Conservation (phyloP, 805 yeast genomes). For the Candida montana region DNA sequence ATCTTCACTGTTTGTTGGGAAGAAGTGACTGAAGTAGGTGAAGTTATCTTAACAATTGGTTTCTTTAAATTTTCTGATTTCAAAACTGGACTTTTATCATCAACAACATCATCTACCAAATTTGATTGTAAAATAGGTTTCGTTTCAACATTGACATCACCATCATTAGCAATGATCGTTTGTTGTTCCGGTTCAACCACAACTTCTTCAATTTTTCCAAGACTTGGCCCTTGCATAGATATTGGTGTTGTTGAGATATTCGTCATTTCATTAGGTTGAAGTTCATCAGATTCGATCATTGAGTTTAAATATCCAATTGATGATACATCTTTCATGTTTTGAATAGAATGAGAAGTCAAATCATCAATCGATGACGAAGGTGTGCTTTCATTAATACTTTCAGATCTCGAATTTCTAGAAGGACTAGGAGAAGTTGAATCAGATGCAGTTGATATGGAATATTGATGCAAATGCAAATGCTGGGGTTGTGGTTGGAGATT, state of each 20-base stretch:
- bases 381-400: slow-evolving; percentile 22
- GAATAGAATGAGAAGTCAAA: slow-evolving; percentile 10
- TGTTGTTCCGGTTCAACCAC: not conserved
- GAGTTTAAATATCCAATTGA: no score
- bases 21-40: not conserved
- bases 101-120: not conserved
- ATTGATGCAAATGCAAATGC: not conserved
- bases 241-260: not conserved
- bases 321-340: not conserved
- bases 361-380: slow-evolving; percentile 28
- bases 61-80: no score
- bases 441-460: slow-evolving; percentile 2
- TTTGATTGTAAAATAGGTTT: not conserved
- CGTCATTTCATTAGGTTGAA: not conserved
- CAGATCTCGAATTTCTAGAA: slow-evolving; percentile 23
- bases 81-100: not conserved
- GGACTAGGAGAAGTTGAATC: slow-evolving; percentile 24
- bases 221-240: not conserved
- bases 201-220: slow-evolving; percentile 20
- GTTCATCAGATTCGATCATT: not conserved
- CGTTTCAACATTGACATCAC: not conserved
- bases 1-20: not conserved
- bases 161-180: not conserved
- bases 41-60: not conserved
- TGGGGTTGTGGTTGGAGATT: slow-evolving; percentile 1